Conservation (phyloP, 371 early-diverging fungal genomes). For the Rhizopus sp. region DNA sequence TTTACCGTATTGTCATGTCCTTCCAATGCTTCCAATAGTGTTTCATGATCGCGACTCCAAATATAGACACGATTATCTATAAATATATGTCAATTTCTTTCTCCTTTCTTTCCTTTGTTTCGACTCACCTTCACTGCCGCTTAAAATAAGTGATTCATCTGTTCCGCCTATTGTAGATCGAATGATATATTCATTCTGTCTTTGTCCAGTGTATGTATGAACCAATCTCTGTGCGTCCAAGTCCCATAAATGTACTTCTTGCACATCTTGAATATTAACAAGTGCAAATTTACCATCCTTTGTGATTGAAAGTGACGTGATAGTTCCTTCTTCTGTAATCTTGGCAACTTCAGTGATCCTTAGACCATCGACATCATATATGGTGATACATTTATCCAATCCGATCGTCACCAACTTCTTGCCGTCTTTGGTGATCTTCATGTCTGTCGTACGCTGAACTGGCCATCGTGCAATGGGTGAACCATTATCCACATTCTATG, state of each 20-base stretch:
- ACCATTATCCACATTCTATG: constrained; percentile 57
- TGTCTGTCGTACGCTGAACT: constrained; percentile 78
- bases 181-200: constrained; percentile 86
- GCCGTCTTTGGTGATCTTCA: constrained; percentile 79
- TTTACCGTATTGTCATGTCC: constrained; percentile 90
- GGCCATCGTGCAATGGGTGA: constrained; percentile 67
- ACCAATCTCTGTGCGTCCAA: constrained; percentile 66
- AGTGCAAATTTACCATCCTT: constrained; percentile 74
- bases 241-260: constrained; percentile 91
- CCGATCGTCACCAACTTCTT: constrained; percentile 72
- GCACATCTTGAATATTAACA: constrained; percentile 61
- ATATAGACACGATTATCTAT: constrained; percentile 81
- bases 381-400: constrained; percentile 67
- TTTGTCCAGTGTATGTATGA: constrained; percentile 80
- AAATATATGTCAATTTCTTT: background rate
- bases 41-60: constrained; percentile 86
- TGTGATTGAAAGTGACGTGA: constrained; percentile 78
- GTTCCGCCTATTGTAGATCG: constrained; percentile 92
- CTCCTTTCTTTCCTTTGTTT: background rate
- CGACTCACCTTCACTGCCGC: constrained; percentile 85
- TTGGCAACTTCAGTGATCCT: constrained; percentile 27
- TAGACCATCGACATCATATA: constrained; percentile 56
- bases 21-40: constrained; percentile 71
- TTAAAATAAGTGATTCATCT: constrained; percentile 79
- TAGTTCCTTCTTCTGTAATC: constrained; percentile 69